Conservation (phyloP, 192 early-diverging fungal genomes). For the Podila verticillata region DNA sequence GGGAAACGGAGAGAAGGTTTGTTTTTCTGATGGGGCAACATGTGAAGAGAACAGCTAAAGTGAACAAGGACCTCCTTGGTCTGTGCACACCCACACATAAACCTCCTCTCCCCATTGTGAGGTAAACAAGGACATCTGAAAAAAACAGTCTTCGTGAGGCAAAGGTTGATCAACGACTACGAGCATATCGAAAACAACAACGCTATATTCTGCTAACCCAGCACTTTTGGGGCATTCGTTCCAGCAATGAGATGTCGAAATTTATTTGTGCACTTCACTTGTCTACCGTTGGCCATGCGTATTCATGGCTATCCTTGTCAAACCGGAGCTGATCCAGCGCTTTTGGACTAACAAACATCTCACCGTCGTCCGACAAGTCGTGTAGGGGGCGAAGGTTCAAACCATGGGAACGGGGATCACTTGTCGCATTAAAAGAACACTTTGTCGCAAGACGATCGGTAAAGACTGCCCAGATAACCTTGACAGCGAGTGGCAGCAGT, state of each 20-base stretch:
- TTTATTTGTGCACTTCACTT: no score
- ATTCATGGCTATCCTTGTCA: background rate
- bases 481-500: conserved; percentile 15
- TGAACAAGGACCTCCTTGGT: conserved; percentile 13
- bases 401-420: conserved; percentile 36
- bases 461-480: conserved; percentile 7
- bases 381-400: conserved; percentile 18
- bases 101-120: no score
- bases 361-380: background rate
- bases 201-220: no score
- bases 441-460: conserved; percentile 5
- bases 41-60: conserved; percentile 14
- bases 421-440: conserved; percentile 8
- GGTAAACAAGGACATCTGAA: no score
- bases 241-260: no score
- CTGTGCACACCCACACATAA: background rate
- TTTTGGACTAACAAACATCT: conserved; percentile 15
- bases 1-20: no score
- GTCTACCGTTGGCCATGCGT: no score
- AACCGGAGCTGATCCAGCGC: conserved; percentile 30
- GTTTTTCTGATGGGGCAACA: conserved; percentile 8
- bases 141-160: no score
- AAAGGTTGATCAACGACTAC: no score
- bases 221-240: no score
- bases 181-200: no score